Conservation (phyloP, 257 asterid genomes). For the Fraxinus cuspidata region DNA sequence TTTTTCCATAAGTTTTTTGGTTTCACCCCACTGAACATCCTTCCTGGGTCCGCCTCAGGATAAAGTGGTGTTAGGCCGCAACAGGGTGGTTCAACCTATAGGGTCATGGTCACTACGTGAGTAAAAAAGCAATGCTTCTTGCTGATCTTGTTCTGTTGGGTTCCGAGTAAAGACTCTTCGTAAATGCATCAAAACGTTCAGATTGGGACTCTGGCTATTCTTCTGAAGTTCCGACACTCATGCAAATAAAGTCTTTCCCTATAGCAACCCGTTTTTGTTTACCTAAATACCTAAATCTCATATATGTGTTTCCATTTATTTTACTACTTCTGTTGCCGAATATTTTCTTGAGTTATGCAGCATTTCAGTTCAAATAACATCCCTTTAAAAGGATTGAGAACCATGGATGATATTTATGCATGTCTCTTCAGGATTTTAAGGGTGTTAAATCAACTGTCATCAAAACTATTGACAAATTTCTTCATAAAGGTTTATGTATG, state of each 20-base stretch:
- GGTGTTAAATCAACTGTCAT: neutral
- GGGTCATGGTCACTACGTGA: conserved; percentile 86
- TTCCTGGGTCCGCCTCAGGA: too few relatives aligned
- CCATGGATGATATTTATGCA: conserved; percentile 14
- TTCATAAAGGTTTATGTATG: too few relatives aligned
- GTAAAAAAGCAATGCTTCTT: neutral
- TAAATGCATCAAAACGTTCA: conserved; percentile 46
- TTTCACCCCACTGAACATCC: too few relatives aligned
- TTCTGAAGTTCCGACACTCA: conserved; percentile 57
- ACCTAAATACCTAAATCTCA: conserved; percentile 37
- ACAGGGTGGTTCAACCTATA: conserved; percentile 91
- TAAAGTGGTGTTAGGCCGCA: conserved; percentile 69
- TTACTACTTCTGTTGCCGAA: conserved; percentile 22
- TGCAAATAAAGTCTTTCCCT: conserved; percentile 47
- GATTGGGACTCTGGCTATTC: conserved; percentile 62
- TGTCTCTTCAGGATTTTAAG: conserved; percentile 19
- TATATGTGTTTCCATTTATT: conserved; percentile 37
- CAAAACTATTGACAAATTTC: too few relatives aligned
- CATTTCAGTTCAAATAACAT: conserved; percentile 25
- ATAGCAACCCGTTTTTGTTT: conserved; percentile 28
- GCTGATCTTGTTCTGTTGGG: neutral
- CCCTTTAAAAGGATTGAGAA: conserved; percentile 29
- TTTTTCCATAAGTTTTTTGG: too few relatives aligned
- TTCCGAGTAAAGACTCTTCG: conserved; percentile 46
- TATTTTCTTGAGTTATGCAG: conserved; percentile 38